These are phyloP conservation scores for Prunus fruticosa DNA, from an alignment of 306 rosid genomes.

Conservation along the genomic window DNA sequence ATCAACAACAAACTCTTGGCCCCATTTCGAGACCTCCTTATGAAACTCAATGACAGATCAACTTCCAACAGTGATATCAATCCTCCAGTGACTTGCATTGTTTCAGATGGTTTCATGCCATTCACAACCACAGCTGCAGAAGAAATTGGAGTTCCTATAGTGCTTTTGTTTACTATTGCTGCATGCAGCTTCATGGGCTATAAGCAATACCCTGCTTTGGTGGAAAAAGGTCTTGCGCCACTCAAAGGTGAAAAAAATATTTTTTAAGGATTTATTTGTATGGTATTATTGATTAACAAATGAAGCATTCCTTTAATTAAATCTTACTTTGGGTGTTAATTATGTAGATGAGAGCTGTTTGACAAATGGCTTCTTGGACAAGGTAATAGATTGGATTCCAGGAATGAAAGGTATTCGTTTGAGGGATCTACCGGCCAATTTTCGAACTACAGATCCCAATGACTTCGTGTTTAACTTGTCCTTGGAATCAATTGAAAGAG, in stretches of 20 bases:
- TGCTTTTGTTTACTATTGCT: not conserved
- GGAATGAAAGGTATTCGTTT: conserved; percentile 9
- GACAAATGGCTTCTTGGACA: conserved; percentile 16
- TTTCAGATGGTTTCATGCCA: conserved; percentile 6
- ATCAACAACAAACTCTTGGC: not conserved
- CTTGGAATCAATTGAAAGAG: not conserved
- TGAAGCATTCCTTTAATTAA: too few relatives aligned
- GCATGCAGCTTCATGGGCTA: not conserved
- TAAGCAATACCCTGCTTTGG: not conserved
- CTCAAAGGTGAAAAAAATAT: not conserved
- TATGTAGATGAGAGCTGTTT: conserved; percentile 15
- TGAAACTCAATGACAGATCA: not conserved
- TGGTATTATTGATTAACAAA: not conserved
- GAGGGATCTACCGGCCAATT: conserved; percentile 7
- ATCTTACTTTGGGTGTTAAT: not conserved
- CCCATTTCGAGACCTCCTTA: not conserved
- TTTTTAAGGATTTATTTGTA: not conserved
- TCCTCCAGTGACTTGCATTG: not conserved
- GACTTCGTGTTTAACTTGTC: not conserved
- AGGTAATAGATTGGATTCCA: conserved; percentile 14
- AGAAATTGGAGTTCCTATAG: conserved; percentile 1
- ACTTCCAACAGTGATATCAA: too few relatives aligned
- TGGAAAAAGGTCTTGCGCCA: conserved; percentile 11
- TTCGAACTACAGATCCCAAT: not conserved
- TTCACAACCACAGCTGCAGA: not conserved